Base-by-base conservation (phyloP, 129 eudicot genomes). In the Artemisia argyi region DNA sequence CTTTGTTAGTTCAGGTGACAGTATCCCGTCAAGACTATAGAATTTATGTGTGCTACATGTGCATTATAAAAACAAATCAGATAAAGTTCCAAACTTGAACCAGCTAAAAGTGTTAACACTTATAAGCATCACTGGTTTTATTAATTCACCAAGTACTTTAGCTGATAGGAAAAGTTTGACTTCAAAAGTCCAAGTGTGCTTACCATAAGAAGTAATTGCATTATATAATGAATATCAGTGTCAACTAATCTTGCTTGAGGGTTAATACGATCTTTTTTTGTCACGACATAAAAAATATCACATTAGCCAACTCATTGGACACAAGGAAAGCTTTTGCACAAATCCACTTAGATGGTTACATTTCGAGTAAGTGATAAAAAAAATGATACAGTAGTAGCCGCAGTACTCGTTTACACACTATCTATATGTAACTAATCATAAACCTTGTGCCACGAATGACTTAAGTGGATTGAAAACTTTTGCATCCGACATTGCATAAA, bases 21-120 rank as follows among this genome's bases (percentile, higher is more conserved):
- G 98, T 67, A 86, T 50, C 11, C 98, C 98, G 24, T 95, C 88
- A 75, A 92, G 96, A 78, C 79, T 87, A 61, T 74, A 83, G 76
- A 84, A 74, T 76, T 92, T 92, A 50, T 85, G 81, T 20, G 76
- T 79, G 42, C 98, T 92, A 86, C 86, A 50, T 50, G 3, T 28
- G 86, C 60, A 42, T 4, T 28, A 74, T 12, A 32, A 57, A 46
- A 74, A 22, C 2, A 30, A 30, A 51, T 30, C 7, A 68, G 61
- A 61, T 32, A 53, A 73, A 66, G 44, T 51, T 44, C 65, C 61
- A 69, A 28, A 64, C 11, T 58, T 22, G 22, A 61, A 56, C 51
- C 50, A 24, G 20, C 26, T 53, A 67, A 14, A 72, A 32, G 32
- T 28, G 32, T 28, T 28, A 28, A 5, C 32, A 0, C 32, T 28